phyloP scores from a whole-genome alignment of 1,284 basidiomycete species.

The Papiliotrema terrestris region DNA sequence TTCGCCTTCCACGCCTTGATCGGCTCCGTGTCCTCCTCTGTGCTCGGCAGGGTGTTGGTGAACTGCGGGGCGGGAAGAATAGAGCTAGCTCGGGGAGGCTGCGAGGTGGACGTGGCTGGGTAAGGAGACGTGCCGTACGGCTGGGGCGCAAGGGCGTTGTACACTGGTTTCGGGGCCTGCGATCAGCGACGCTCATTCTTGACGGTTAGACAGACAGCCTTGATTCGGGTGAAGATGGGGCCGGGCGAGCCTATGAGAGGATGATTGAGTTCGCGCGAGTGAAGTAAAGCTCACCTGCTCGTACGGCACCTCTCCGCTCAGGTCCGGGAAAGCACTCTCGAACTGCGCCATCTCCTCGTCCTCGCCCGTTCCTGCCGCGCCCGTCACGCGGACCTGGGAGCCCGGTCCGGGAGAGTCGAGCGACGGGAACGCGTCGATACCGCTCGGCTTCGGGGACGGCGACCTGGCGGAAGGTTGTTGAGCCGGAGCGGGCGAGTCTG shows the following conservation, averaged over 20 bases:
- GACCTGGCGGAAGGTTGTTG: conserved; percentile 13
- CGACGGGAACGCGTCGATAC: conserved; percentile 69
- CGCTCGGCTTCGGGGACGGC: conserved; percentile 18
- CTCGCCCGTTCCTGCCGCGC: conserved; percentile 49
- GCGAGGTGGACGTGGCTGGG: conserved; percentile 41
- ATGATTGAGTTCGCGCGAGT: no score
- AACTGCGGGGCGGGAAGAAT: conserved; percentile 57
- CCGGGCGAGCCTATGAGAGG: neutral
- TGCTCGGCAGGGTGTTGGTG: conserved; percentile 37
- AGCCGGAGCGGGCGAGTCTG: conserved; percentile 10
- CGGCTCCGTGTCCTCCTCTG: conserved; percentile 81
- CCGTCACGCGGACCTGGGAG: conserved; percentile 69
- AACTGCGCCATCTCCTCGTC: conserved; percentile 83
- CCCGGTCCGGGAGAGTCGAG: conserved; percentile 36
- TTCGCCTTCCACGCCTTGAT: conserved; percentile 85
- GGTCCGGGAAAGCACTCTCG: conserved; percentile 84
- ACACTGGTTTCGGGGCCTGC: conserved; percentile 37
- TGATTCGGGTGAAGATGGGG: no score
- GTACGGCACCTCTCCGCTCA: conserved; percentile 54
- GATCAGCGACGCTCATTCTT: conserved; percentile 18
- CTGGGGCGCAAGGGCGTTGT: conserved; percentile 42
- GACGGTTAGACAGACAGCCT: no score
- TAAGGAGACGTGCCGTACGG: conserved; percentile 48
- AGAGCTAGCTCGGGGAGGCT: conserved; percentile 62
- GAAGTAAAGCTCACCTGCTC: conserved; percentile 18